Base-by-base conservation (phyloP, 805 yeast genomes). In the Maudiozyma bulderi region DNA sequence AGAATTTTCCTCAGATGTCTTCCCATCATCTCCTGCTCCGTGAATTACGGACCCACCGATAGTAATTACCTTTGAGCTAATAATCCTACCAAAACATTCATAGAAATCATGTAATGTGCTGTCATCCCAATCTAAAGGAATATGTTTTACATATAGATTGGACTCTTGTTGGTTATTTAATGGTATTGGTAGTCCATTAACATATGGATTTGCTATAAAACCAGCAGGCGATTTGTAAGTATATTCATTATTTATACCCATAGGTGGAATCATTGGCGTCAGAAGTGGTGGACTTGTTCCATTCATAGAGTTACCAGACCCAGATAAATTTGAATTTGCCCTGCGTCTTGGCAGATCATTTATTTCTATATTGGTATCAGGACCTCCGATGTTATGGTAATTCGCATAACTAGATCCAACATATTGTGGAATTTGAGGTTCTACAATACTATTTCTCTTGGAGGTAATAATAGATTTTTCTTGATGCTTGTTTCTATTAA, bases 81-180 rank as follows among this genome's bases (percentile, higher is more conserved):
- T 70, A 35, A 80, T 75, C 30, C 65, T 69, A 11, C 86, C 85
- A 60, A 65, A 79, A 46, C 58, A 55, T 20, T 61, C 56, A 57
- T 78, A 80, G 49, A 73, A 65, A 3, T 65, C 60, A 30, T 57
- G 49, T 33, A 80, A 65, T 54, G 77, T 81, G 20, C 74, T 70
- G 61, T 85, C 88, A 46, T 69, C 71, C 61, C 82, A 77, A 4
- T 70, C 54, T 10, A 72, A 54, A 6, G 86, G 83, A 39, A 86
- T 65, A 58, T 80, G 79, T 52, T 80, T 83, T 35, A 86, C 80
- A 60, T 85, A 86, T 43, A 86, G 71, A 63, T 86, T 86, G 5
- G 88, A 79, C 56, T 83, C 88, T 60, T 82, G 88, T 54, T 69
- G 75, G 47, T 69, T 74, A 66, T 48, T 69, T 26, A 58, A 58